A percentile compares a stretch with the other conserved stretches of the same genome.
Conservation (phyloP, 2,329 filamentous ascomycete genomes). For the Talaromyces amestolkiae region DNA sequence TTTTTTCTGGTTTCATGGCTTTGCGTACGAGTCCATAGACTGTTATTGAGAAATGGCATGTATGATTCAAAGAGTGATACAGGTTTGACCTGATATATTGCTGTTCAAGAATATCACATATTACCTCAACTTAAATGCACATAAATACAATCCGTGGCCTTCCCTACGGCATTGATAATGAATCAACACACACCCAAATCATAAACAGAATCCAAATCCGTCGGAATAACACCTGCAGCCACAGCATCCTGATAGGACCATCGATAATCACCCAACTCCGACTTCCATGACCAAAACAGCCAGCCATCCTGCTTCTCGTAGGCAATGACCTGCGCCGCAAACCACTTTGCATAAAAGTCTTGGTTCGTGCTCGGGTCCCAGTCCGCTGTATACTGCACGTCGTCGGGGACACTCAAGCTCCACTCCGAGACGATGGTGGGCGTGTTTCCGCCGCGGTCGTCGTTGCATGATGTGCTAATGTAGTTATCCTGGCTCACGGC, state of each 20-base stretch:
- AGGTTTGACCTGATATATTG: neutral
- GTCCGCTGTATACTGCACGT: conserved; percentile 46
- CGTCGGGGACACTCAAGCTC: conserved; percentile 53
- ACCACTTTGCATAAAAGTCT: conserved; percentile 58
- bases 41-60: conserved; percentile 18
- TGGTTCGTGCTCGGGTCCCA: conserved; percentile 45
- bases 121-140: neutral
- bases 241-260: conserved; percentile 39
- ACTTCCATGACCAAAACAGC: conserved; percentile 62
- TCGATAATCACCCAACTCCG: conserved; percentile 39
- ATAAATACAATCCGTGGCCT: neutral
- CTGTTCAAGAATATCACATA: neutral
- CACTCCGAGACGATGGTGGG: conserved; percentile 60
- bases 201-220: conserved; percentile 28
- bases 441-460: conserved; percentile 44
- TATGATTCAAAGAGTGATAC: conserved; percentile 3
- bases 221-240: conserved; percentile 41
- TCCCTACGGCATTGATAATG: neutral
- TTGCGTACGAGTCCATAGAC: conserved; percentile 18
- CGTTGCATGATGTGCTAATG: conserved; percentile 51
- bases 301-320: conserved; percentile 58
- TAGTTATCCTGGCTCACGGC: conserved; percentile 49
- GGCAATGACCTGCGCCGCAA: conserved; percentile 54
- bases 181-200: conserved; percentile 17
- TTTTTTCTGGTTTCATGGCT: conserved; percentile 19